Percentiles rank a stretch among this genome's conserved stretches.
Conservation (phyloP, 179 eudicot genomes). For the Silene coronaria region DNA sequence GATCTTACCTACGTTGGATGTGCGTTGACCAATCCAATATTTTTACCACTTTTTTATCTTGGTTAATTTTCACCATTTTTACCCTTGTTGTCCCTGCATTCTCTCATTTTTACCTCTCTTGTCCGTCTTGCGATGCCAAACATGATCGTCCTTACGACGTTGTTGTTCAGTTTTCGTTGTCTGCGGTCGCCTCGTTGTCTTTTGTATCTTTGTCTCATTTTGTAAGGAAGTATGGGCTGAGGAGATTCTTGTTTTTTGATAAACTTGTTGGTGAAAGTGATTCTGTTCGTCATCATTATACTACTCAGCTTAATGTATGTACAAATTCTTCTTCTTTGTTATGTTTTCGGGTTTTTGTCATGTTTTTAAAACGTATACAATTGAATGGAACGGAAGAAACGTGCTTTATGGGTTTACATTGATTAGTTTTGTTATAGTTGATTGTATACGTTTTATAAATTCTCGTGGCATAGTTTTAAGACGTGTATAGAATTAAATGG, state of each 20-base stretch:
- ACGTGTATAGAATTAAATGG: no score
- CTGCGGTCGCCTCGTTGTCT: conserved; percentile 59
- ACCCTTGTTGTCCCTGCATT: conserved; percentile 50
- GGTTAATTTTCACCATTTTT: conserved; percentile 44
- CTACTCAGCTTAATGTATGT: conserved; percentile 66
- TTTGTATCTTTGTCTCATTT: conserved; percentile 56
- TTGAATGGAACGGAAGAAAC: no score
- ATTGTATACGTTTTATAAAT: background rate
- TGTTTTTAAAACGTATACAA: no score
- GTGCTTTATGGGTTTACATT: no score
- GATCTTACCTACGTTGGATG: conserved; percentile 64
- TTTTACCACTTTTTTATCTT: conserved; percentile 39
- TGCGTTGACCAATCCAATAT: conserved; percentile 71
- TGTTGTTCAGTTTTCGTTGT: conserved; percentile 63
- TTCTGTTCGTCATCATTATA: conserved; percentile 59
- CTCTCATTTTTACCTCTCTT: conserved; percentile 66
- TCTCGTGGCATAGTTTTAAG: background rate
- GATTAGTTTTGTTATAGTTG: background rate
- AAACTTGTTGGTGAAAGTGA: conserved; percentile 75
- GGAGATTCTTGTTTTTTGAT: conserved; percentile 79
- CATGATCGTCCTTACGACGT: conserved; percentile 57
- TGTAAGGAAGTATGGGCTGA: conserved; percentile 47
- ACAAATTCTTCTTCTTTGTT: background rate
- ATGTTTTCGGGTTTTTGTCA: no score
- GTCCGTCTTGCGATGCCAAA: conserved; percentile 48